Conservation (phyloP, 768 basidiomycete species). For the Trametes cingulata region DNA sequence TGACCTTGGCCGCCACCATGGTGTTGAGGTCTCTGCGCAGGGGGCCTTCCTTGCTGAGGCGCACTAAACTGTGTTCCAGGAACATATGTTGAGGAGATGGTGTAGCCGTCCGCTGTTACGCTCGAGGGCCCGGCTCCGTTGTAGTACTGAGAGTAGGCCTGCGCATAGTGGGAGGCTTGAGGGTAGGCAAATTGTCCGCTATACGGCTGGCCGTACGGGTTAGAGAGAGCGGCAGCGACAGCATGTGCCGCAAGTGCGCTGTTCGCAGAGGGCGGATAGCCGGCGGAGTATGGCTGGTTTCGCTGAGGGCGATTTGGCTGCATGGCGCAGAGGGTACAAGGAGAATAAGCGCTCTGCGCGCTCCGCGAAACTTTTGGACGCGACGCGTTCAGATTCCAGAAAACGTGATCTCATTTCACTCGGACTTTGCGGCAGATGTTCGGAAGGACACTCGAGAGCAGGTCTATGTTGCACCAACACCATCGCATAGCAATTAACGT, state of each 20-base stretch:
- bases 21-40: background rate
- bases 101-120: conserved; percentile 35
- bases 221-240: conserved; percentile 27
- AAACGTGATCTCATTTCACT: background rate
- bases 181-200: conserved; percentile 18
- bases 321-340: conserved; percentile 3
- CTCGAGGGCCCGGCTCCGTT: conserved; percentile 18
- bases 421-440: background rate
- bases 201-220: conserved; percentile 29
- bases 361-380: conserved; percentile 12
- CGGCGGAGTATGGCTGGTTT: background rate
- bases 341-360: background rate
- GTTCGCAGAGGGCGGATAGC: background rate
- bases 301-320: conserved; percentile 11
- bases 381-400: background rate
- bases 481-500: conserved; percentile 30
- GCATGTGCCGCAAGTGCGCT: conserved; percentile 25
- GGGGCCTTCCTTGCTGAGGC: conserved; percentile 6
- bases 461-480: conserved; percentile 20
- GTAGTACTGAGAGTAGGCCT: conserved; percentile 29
- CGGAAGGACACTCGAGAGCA: conserved; percentile 14
- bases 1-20: conserved; percentile 15
- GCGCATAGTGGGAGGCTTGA: conserved; percentile 36
- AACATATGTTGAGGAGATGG: conserved; percentile 35
- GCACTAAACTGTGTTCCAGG: conserved; percentile 17